Evolutionary conservation across 2,329 filamentous ascomycete species (phyloP).

Genomic region (Camillea tinctor): DNA sequence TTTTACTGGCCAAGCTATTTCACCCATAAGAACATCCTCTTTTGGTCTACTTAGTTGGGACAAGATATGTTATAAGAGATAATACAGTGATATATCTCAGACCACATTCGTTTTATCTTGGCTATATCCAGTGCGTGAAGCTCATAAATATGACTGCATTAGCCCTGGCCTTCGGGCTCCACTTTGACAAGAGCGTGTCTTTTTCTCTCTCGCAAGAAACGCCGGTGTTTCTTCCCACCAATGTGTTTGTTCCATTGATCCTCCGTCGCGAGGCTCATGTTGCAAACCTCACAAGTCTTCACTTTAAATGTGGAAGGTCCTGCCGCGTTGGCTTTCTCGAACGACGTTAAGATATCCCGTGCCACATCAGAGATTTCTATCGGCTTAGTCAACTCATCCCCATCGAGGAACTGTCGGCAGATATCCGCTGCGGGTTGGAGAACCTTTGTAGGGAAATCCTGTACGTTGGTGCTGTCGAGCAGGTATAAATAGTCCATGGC

Average conservation of each 20-base stretch:
- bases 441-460: slow-evolving; percentile 62
- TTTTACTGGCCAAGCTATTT: too few relatives aligned
- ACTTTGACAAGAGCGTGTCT: slow-evolving; percentile 28
- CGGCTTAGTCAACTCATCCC: slow-evolving; percentile 52
- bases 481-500: slow-evolving; percentile 66
- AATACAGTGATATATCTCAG: too few relatives aligned
- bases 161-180: background rate
- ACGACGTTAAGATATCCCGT: slow-evolving; percentile 55
- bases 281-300: slow-evolving; percentile 71
- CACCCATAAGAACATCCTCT: too few relatives aligned
- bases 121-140: too few relatives aligned
- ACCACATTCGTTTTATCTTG: too few relatives aligned
- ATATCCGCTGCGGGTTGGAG: slow-evolving; percentile 62
- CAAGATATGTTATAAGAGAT: too few relatives aligned
- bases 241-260: slow-evolving; percentile 49
- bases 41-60: too few relatives aligned
- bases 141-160: too few relatives aligned
- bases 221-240: slow-evolving; percentile 40
- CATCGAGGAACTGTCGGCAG: slow-evolving; percentile 61
- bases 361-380: slow-evolving; percentile 47
- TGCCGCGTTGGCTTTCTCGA: slow-evolving; percentile 55
- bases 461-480: slow-evolving; percentile 73
- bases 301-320: slow-evolving; percentile 38
- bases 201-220: slow-evolving; percentile 26
- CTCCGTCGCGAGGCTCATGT: slow-evolving; percentile 60